Percentiles rank a stretch among this genome's conserved stretches.
Evolutionary conservation across 306 rosid genomes (phyloP).

Genomic region (Prunus mira): DNA sequence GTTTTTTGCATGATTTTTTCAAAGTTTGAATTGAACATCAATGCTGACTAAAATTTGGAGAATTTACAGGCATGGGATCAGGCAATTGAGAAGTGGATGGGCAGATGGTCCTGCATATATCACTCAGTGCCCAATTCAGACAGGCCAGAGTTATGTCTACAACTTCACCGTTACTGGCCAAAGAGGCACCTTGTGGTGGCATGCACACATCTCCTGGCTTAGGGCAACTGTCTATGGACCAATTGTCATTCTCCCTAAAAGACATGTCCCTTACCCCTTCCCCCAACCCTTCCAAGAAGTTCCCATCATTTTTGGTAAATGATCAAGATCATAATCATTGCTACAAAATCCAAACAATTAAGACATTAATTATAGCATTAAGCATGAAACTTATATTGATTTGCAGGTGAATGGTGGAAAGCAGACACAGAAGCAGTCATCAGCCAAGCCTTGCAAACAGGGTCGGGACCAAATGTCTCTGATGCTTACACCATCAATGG

Average conservation of each 20-base stretch:
- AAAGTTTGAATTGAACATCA: background rate
- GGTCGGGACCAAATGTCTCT: slow-evolving; percentile 61
- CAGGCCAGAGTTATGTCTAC: slow-evolving; percentile 53
- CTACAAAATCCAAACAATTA: background rate
- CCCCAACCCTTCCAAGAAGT: slow-evolving; percentile 60
- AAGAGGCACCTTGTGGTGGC: slow-evolving; percentile 74
- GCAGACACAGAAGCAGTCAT: slow-evolving; percentile 63
- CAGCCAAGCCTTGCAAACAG: slow-evolving; percentile 62
- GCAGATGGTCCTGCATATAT: slow-evolving; percentile 79
- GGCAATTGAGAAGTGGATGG: slow-evolving; percentile 66
- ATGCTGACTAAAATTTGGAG: background rate
- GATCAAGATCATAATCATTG: background rate
- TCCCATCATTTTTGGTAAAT: slow-evolving; percentile 57
- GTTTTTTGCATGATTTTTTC: background rate
- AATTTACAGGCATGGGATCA: slow-evolving; percentile 52
- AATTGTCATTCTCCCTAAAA: slow-evolving; percentile 68
- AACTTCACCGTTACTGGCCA: slow-evolving; percentile 62
- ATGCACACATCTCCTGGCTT: slow-evolving; percentile 80
- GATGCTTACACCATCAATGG: slow-evolving; percentile 74
- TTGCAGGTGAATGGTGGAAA: slow-evolving; percentile 83
- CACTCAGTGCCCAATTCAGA: slow-evolving; percentile 71
- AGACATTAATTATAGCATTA: background rate
- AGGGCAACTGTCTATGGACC: slow-evolving; percentile 63
- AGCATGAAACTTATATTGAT: background rate
- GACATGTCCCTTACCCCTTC: slow-evolving; percentile 58